Evolutionary conservation across 352 stramenopile genomes (phyloP).

Genomic region (Pythium monospermum): DNA sequence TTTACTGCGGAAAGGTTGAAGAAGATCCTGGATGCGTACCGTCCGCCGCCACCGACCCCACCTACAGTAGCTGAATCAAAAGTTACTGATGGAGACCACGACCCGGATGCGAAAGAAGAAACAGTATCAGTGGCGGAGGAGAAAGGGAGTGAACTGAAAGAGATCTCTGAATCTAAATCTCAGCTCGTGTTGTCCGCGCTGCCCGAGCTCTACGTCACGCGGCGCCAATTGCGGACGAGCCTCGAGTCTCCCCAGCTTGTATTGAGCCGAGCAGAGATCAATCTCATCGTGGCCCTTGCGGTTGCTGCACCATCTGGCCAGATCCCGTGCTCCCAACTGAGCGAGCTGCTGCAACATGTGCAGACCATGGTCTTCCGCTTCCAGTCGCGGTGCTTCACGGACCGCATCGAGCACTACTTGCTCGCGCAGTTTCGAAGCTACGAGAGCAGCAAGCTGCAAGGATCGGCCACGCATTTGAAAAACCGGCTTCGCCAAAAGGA

Average conservation of each 20-base stretch:
- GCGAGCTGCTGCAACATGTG: constrained; percentile 36
- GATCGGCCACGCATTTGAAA: constrained; percentile 44
- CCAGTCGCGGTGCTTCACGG: constrained; percentile 40
- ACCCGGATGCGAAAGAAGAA: not conserved
- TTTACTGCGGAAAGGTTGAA: constrained; percentile 41
- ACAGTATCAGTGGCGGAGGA: not conserved
- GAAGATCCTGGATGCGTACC: constrained; percentile 27
- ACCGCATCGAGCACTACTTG: constrained; percentile 36
- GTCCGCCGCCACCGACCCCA: constrained; percentile 14
- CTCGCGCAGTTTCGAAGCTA: constrained; percentile 43
- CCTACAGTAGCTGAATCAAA: not conserved
- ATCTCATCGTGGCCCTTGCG: constrained; percentile 41
- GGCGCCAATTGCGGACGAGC: constrained; percentile 35
- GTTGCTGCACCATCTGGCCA: constrained; percentile 20
- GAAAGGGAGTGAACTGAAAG: too few relatives aligned
- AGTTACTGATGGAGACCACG: not conserved
- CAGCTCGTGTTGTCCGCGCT: not conserved
- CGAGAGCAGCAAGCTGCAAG: constrained; percentile 42
- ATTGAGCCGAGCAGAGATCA: constrained; percentile 52
- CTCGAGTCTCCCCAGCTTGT: constrained; percentile 53
- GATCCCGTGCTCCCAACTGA: constrained; percentile 34
- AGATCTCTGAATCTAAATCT: too few relatives aligned
- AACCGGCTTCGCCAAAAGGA: constrained; percentile 40
- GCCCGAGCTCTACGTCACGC: constrained; percentile 27
- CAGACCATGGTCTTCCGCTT: constrained; percentile 55